Conservation (phyloP, 176 grass and related monocot genomes). For the Dendrocalamus sinicus region DNA sequence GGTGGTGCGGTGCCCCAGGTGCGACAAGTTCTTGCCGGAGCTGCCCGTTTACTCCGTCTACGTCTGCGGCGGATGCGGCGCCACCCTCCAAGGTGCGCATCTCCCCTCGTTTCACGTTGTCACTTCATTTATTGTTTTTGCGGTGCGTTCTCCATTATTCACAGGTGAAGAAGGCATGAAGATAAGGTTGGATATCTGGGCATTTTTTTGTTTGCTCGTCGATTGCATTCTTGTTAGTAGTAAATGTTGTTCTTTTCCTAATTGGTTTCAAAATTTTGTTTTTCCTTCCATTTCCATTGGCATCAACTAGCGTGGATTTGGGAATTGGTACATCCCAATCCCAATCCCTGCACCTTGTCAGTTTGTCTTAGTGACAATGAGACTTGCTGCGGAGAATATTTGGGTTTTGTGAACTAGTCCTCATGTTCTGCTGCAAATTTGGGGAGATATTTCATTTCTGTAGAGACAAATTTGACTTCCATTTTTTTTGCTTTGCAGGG, state of each 20-base stretch:
- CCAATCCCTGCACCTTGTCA: neutral
- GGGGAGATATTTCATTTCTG: neutral
- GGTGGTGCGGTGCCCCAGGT: constrained; percentile 91
- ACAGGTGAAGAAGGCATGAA: neutral
- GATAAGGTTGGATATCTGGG: neutral
- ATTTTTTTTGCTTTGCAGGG: neutral
- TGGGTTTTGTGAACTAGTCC: neutral
- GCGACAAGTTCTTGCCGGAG: constrained; percentile 97
- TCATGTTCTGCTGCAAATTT: constrained; percentile 9
- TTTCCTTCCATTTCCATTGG: neutral
- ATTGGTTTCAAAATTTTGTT: neutral
- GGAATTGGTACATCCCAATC: neutral
- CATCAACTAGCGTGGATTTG: neutral
- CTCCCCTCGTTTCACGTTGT: neutral
- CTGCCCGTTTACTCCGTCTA: constrained; percentile 83
- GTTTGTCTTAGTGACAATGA: neutral
- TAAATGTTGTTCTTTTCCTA: neutral
- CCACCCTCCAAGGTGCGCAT: constrained; percentile 72
- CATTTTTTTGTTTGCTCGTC: neutral
- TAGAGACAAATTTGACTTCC: neutral
- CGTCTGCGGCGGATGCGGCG: constrained; percentile 85
- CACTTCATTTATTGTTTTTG: neutral
- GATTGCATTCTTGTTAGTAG: neutral
- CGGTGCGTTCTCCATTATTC: neutral
- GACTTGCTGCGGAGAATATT: neutral